Percentiles rank a stretch among this genome's conserved stretches.
Conservation (phyloP, 768 basidiomycete genomes). For the Crassisporium funariophilum region DNA sequence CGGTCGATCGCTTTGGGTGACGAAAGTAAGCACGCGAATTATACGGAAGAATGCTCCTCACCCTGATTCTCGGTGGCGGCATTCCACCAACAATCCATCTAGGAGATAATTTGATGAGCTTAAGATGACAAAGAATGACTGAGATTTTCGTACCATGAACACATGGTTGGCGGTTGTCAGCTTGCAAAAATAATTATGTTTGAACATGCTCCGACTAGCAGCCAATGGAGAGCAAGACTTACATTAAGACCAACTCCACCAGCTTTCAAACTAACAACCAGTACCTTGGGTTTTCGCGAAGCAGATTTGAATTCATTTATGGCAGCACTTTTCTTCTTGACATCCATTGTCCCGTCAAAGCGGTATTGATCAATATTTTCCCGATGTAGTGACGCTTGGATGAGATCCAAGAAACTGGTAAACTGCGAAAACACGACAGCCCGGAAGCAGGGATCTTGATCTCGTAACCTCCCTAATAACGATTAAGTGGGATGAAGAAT, state of each 20-base stretch:
- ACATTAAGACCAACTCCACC: slow-evolving; percentile 92
- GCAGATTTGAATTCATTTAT: slow-evolving; percentile 75
- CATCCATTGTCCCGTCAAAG: slow-evolving; percentile 92
- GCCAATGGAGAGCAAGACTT: slow-evolving; percentile 21
- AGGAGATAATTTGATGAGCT: slow-evolving; percentile 2
- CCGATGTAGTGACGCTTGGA: slow-evolving; percentile 68
- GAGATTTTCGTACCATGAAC: slow-evolving; percentile 60
- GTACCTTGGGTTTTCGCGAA: slow-evolving; percentile 70
- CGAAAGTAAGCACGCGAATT: not conserved
- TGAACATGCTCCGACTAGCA: not conserved
- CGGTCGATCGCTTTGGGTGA: slow-evolving; percentile 76
- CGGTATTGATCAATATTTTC: slow-evolving; percentile 72
- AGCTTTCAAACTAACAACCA: slow-evolving; percentile 83
- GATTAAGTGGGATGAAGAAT: not conserved
- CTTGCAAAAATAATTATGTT: slow-evolving; percentile 32
- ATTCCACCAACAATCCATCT: slow-evolving; percentile 98
- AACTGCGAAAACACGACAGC: slow-evolving; percentile 92
- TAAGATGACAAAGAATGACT: not conserved
- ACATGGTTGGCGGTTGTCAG: slow-evolving; percentile 83
- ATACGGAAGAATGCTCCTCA: slow-evolving; percentile 18
- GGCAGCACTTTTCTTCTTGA: slow-evolving; percentile 76
- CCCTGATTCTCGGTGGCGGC: slow-evolving; percentile 82
- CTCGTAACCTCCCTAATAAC: slow-evolving; percentile 54
- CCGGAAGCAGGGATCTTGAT: slow-evolving; percentile 76
- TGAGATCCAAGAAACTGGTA: slow-evolving; percentile 84